These are phyloP conservation scores for Cadophora sp. DNA, from an alignment of 2,329 filamentous ascomycete species.

Conservation along the genomic window DNA sequence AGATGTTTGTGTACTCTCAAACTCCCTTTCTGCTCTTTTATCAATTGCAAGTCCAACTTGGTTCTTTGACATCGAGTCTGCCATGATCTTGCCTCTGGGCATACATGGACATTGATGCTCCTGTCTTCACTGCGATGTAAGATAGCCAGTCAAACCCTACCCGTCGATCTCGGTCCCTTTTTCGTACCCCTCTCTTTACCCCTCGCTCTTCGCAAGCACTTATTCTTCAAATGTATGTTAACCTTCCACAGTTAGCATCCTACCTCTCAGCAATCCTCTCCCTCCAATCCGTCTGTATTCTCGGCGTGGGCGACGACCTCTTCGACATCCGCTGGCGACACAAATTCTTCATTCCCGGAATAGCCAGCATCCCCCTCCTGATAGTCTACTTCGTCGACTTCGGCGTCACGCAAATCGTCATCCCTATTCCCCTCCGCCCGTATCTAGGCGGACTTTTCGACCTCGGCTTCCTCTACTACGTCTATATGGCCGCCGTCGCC, in stretches of 20 bases:
- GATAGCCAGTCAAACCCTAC: background rate
- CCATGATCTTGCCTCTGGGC: background rate
- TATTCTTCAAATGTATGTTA: background rate
- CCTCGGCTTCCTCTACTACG: constrained; percentile 84
- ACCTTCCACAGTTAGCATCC: constrained; percentile 74
- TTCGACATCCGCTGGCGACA: constrained; percentile 99
- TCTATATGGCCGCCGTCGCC: constrained; percentile 94
- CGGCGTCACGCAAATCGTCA: constrained; percentile 92
- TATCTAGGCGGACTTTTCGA: constrained; percentile 84
- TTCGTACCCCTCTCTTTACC: background rate
- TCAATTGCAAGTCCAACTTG: too few species aligned
- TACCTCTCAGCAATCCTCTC: constrained; percentile 95
- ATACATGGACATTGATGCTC: too few species aligned
- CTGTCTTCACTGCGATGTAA: background rate
- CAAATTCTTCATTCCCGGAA: constrained; percentile 96
- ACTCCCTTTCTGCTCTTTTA: too few species aligned
- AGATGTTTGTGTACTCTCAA: too few species aligned
- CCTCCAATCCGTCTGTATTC: constrained; percentile 86
- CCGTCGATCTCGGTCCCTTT: too few species aligned
- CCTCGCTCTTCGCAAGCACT: background rate
- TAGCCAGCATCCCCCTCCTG: constrained; percentile 90
- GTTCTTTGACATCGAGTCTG: background rate
- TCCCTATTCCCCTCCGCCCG: constrained; percentile 83
- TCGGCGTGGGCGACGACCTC: constrained; percentile 93
- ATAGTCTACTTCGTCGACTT: constrained; percentile 99